Conservation (phyloP, 1,284 basidiomycete genomes). For the Trametes pubescens region DNA sequence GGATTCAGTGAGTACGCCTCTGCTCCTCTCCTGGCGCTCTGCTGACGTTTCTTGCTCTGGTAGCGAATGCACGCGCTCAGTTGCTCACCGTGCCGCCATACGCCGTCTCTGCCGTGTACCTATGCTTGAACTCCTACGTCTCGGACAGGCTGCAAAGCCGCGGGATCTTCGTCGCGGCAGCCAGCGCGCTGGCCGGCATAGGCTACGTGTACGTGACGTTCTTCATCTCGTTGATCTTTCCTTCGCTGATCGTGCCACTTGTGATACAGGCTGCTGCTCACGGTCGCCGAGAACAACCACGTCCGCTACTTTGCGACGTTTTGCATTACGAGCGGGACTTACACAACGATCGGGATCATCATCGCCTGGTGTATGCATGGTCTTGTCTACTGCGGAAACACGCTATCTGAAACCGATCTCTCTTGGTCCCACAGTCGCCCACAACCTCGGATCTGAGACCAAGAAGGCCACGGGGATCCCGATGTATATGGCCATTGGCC, state of each 20-base stretch:
- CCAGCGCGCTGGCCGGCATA: constrained; percentile 61
- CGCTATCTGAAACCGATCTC: background rate
- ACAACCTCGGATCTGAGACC: constrained; percentile 81
- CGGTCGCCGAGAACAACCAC: constrained; percentile 53
- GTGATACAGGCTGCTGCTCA: constrained; percentile 55
- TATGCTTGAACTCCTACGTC: constrained; percentile 67
- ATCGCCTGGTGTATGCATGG: constrained; percentile 74
- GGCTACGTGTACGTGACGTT: constrained; percentile 66
- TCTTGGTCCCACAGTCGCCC: constrained; percentile 55
- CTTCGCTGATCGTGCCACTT: background rate
- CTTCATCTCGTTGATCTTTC: background rate
- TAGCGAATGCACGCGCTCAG: constrained; percentile 66
- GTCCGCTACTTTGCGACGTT: constrained; percentile 75
- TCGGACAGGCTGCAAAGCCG: constrained; percentile 81
- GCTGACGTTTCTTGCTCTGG: constrained; percentile 2
- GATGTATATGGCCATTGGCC: constrained; percentile 80
- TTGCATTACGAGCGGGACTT: constrained; percentile 74
- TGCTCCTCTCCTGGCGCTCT: background rate
- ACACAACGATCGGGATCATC: constrained; percentile 69
- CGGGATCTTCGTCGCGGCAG: constrained; percentile 64
- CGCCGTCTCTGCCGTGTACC: constrained; percentile 72
- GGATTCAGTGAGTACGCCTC: constrained; percentile 55
- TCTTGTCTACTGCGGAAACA: background rate
- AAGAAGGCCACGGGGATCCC: constrained; percentile 80
- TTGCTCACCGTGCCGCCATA: constrained; percentile 86